Evolutionary conservation across 768 basidiomycete genomes (phyloP).

Genomic region (Mycena venus): DNA sequence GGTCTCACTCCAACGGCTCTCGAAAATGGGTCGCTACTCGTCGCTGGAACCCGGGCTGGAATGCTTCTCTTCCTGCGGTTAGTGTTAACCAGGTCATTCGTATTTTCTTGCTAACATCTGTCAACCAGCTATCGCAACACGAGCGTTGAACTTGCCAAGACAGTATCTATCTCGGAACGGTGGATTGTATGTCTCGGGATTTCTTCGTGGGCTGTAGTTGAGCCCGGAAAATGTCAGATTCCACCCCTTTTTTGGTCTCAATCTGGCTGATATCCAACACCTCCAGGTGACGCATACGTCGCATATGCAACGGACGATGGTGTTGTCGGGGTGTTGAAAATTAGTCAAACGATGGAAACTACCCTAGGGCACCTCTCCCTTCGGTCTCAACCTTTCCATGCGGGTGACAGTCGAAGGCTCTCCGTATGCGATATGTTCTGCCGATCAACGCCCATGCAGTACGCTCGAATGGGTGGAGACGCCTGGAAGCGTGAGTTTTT

Average conservation of each 20-base stretch:
- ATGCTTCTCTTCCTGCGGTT: constrained; percentile 72
- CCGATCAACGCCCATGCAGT: constrained; percentile 62
- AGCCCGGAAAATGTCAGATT: constrained; percentile 58
- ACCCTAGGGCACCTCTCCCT: constrained; percentile 38
- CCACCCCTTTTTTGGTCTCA: background rate
- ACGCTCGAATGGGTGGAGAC: constrained; percentile 70
- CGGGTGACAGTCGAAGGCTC: constrained; percentile 46
- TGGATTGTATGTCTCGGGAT: constrained; percentile 78
- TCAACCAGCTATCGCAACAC: constrained; percentile 42
- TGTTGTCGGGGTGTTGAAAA: constrained; percentile 64
- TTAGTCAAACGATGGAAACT: constrained; percentile 60
- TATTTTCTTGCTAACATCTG: background rate
- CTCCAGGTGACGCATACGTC: constrained; percentile 67
- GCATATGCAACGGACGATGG: constrained; percentile 75
- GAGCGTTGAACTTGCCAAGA: constrained; percentile 49
- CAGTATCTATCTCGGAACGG: constrained; percentile 60
- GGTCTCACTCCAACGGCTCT: constrained; percentile 60
- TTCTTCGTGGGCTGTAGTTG: constrained; percentile 63
- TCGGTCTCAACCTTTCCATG: constrained; percentile 53
- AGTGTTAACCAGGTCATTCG: background rate
- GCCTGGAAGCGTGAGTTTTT: constrained; percentile 53
- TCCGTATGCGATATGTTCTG: constrained; percentile 41
- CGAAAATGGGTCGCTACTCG: constrained; percentile 74
- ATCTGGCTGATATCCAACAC: background rate
- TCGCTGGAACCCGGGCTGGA: constrained; percentile 80